Percentiles rank a stretch among this genome's conserved stretches.
phyloP scores from a whole-genome alignment of 176 grass and related monocot genomes.

The Oryza officinalis region DNA sequence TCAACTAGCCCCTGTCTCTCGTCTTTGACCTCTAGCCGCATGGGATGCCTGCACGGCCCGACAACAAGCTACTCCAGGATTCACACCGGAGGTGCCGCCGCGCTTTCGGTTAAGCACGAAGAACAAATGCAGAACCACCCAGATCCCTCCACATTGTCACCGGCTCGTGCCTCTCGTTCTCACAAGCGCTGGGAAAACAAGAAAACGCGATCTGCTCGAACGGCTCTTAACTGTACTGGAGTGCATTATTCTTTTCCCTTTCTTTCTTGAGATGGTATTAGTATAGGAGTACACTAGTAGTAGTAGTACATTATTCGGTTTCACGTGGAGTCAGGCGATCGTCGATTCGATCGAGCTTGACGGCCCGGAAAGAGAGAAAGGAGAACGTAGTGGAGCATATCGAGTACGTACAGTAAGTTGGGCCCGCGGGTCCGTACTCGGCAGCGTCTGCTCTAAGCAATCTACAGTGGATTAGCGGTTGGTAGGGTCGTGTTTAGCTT shows the following conservation, averaged over 20 bases:
- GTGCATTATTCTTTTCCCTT: background rate
- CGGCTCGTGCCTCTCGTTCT: background rate
- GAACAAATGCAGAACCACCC: background rate
- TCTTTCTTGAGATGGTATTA: no score
- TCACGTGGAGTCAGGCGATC: constrained; percentile 11
- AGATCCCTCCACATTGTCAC: background rate
- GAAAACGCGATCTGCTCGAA: background rate
- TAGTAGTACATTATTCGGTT: background rate
- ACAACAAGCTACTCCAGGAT: background rate
- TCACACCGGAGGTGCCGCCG: background rate
- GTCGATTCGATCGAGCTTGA: constrained; percentile 4
- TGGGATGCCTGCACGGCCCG: background rate
- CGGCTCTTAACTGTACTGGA: background rate
- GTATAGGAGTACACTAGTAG: background rate
- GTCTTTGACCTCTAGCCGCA: background rate
- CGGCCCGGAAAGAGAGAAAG: background rate
- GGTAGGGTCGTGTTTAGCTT: background rate
- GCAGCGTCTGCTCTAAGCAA: constrained; percentile 23
- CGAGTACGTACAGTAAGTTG: background rate
- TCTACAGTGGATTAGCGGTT: background rate
- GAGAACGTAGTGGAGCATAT: background rate
- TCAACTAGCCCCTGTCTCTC: background rate
- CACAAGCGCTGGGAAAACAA: background rate
- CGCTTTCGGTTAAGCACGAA: background rate
- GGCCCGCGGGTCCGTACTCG: background rate